Evolutionary conservation across 768 basidiomycete species (phyloP), one percentile per base, ranked within the genome.

Genomic region (Pleurotus pulmonarius): DNA sequence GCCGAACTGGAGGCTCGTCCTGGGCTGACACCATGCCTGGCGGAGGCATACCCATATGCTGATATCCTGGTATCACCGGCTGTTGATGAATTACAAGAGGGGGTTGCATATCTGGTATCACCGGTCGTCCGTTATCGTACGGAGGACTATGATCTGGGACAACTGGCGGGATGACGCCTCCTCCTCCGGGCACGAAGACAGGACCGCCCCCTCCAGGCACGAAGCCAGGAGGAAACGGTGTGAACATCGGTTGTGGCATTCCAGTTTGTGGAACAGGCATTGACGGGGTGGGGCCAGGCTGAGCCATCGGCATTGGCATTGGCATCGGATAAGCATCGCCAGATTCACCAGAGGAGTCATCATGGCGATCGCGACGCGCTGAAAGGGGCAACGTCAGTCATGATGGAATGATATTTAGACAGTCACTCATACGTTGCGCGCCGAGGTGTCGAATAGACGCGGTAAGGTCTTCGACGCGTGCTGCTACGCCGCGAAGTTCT

Each of bases 401-500:
- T 44, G 45, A 15, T 44, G 24, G 8, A 24, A 12, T 7, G 22
- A 26, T 15, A 7, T 51, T 49, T 22, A 16, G 38, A 29, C 46
- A 49, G 13, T 4, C 48, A 34, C 29, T 34, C 16, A 15, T 29
- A 53, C 34, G 34, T 9, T 37, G 37, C 6, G 39, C 59, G 37
- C 70, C 70, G 52, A 78, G 64, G 43, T 68, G 67, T 38, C 70
- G 67, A 39, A 81, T 66, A 15, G 76, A 75, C 58, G 73, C 61
- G 49, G 77, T 69, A 7, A 86, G 59, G 44, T 80, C 74, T 29
- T 78, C 75, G 5, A 93, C 74, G 9, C 88, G 80, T 15, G 82
- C 83, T 43, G 82, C 74, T 6, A 94, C 82, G 7, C 81, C 82
- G 15, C 78, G 78, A 39, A 93, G 70, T 65, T 92, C 91, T 3